Base-by-base conservation (phyloP, 495 filamentous ascomycete genomes). In the Penicillium alfredii region DNA sequence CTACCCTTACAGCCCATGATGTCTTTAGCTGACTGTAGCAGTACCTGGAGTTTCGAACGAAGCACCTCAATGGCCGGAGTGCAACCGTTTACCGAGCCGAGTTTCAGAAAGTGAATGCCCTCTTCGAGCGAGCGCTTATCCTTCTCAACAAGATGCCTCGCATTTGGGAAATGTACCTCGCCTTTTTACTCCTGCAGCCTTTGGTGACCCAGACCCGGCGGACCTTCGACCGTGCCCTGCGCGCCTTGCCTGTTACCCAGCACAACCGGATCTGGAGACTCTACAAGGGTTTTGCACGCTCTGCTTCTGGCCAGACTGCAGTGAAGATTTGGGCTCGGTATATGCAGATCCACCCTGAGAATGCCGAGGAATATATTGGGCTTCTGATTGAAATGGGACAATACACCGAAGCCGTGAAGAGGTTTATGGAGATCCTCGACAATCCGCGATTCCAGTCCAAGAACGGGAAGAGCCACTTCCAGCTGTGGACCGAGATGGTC, bases 401-500 rank as follows among this genome's bases (percentile, higher is more conserved):
- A 45, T 95, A 93, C 56, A 93, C 88, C 10, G 88, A 95, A 54
- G 93, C 93, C 6, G 86, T 94, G 21, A 82, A 86, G 64, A 82
- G 82, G 46, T 97, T 92, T 58, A 94, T 96, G 62, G 82, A 90
- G 18, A 84, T 97, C 14, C 73, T 99, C 45, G 88, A 97, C 66
- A 92, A 97, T 51, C 80, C 84, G 10, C 79, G 80, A 9, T 97
- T 97, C 63, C 77, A 80, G 49, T 96, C 89, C 56, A 95, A 94
- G 65, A 76, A 90, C 35, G 83, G 84, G 20, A 96, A 95, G 59
- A 88, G 93, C 10, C 85, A 88, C 45, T 97, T 96, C 56, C 88
- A 97, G 59, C 69, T 97, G 26, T 97, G 93, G 93, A 92, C 83
- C 34, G 93, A 97, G 60, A 92, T 97, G 84, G 83, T 95, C n/a